These are phyloP conservation scores for Sporisorium exsertum DNA, from an alignment of 1,284 basidiomycete genomes.

Conservation along the genomic window DNA sequence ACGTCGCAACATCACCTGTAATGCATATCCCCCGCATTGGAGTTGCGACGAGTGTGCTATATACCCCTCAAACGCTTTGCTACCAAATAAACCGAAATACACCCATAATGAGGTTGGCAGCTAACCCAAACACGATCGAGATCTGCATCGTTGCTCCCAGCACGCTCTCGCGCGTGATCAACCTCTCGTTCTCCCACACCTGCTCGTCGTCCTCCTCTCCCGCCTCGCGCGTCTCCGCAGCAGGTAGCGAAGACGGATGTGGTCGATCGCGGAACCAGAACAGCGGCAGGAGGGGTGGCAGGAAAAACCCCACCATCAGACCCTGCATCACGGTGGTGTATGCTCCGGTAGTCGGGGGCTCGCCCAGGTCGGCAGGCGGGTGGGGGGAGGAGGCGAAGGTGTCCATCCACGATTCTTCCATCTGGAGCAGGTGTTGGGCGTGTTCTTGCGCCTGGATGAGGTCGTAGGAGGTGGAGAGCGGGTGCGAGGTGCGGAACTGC, in stretches of 20 bases:
- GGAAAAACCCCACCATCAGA: constrained; percentile 43
- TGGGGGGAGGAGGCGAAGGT: constrained; percentile 14
- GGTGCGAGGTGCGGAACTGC: constrained; percentile 33
- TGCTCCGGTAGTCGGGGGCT: too few species aligned
- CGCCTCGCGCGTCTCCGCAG: not conserved
- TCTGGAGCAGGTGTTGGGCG: constrained; percentile 30
- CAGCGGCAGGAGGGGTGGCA: constrained; percentile 28
- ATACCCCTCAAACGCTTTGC: not conserved
- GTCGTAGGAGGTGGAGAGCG: constrained; percentile 23
- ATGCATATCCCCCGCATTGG: too few species aligned
- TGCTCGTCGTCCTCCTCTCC: constrained; percentile 28
- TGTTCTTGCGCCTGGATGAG: constrained; percentile 31
- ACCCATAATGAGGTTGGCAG: constrained; percentile 42
- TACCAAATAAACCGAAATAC: constrained; percentile 47
- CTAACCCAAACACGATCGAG: constrained; percentile 32
- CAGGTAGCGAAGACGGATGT: constrained; percentile 24
- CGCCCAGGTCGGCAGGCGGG: not conserved
- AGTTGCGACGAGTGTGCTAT: too few species aligned
- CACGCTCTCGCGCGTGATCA: constrained; percentile 16
- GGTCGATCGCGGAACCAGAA: constrained; percentile 41
- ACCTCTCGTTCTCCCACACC: constrained; percentile 16
- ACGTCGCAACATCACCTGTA: too few species aligned
- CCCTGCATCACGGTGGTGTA: constrained; percentile 40
- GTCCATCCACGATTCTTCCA: constrained; percentile 55
- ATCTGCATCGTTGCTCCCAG: constrained; percentile 47